A percentile compares a stretch with the other conserved stretches of the same genome.
These are phyloP conservation scores for Benincasa hispida DNA, from an alignment of 306 rosid species.

Conservation along the genomic window DNA sequence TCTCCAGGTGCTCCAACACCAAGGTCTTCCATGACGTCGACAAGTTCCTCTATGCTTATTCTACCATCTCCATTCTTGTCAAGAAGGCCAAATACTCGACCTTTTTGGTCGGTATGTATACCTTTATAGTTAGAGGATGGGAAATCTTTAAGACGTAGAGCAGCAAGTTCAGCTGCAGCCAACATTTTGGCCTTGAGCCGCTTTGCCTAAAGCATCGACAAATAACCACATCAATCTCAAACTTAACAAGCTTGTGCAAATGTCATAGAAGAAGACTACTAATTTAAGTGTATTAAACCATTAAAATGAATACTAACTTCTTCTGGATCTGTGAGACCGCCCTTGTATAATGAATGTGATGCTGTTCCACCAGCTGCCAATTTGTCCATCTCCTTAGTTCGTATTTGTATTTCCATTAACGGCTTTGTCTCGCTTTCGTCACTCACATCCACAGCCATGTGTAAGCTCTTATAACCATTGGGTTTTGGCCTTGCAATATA, in stretches of 20 bases:
- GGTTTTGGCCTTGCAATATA: slow-evolving; percentile 71
- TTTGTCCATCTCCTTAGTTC: slow-evolving; percentile 77
- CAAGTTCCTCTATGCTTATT: slow-evolving; percentile 83
- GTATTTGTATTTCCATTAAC: slow-evolving; percentile 75
- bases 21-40: slow-evolving; percentile 88
- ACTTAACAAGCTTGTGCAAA: not conserved
- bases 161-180: slow-evolving; percentile 96
- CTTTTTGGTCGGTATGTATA: slow-evolving; percentile 34
- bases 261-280: not conserved
- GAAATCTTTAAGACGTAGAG: slow-evolving; percentile 68
- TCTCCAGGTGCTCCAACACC: slow-evolving; percentile 93
- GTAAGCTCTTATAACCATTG: slow-evolving; percentile 81
- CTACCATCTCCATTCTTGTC: slow-evolving; percentile 92
- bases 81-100: slow-evolving; percentile 68
- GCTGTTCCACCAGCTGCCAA: slow-evolving; percentile 72
- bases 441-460: slow-evolving; percentile 86
- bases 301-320: slow-evolving; percentile 40
- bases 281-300: not conserved
- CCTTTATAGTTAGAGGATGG: slow-evolving; percentile 40
- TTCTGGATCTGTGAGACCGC: slow-evolving; percentile 74
- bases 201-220: slow-evolving; percentile 50
- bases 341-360: slow-evolving; percentile 88
- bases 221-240: not conserved
- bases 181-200: slow-evolving; percentile 72
- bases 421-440: slow-evolving; percentile 45